phyloP scores from a whole-genome alignment of 441 rosid genomes.

The Rhodomyrtus psidioides region DNA sequence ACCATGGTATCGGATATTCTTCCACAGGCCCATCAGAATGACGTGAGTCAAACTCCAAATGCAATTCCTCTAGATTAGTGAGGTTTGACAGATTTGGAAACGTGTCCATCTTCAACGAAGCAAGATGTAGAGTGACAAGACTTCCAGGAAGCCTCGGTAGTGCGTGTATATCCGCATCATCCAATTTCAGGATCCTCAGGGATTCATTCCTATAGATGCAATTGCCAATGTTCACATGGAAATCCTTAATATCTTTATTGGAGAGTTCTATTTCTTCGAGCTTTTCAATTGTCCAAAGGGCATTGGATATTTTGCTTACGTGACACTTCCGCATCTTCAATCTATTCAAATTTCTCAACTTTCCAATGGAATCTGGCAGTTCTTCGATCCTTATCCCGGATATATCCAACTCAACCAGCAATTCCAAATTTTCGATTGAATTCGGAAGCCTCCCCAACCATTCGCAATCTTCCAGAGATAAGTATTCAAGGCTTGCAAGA shows the following conservation, averaged over 20 bases:
- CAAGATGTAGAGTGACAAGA: too few species aligned
- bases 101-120: too few species aligned
- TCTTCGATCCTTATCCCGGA: fast-evolving
- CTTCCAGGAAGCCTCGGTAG: too few species aligned
- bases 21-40: neutral
- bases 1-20: neutral
- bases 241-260: too few species aligned
- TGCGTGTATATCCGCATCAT: fast-evolving
- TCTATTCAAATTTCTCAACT: neutral
- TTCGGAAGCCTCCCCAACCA: neutral
- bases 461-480: neutral
- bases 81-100: too few species aligned
- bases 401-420: neutral
- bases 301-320: neutral
- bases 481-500: neutral
- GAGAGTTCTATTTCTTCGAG: neutral
- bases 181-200: too few species aligned
- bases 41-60: too few species aligned
- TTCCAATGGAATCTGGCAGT: neutral
- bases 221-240: neutral
- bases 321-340: fast-evolving
- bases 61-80: too few species aligned
- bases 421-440: neutral
- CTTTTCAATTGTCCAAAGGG: neutral
- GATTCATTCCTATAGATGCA: too few species aligned